These are phyloP conservation scores for Phylloporus scabripes DNA, from an alignment of 768 basidiomycete genomes.

Conservation along the genomic window DNA sequence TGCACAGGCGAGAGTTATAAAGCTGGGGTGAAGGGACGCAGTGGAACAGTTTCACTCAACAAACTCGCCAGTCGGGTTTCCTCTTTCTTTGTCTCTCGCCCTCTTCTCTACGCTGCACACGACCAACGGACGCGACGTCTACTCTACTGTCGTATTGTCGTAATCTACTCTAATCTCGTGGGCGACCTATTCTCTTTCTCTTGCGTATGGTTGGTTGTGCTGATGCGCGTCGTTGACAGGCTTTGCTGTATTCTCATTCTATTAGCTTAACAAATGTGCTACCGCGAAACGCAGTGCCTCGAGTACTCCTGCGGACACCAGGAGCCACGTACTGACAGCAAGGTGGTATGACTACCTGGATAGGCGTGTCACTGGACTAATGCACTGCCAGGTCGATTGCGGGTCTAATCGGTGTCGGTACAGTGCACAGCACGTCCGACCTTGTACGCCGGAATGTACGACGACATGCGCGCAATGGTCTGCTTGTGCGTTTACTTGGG, in stretches of 20 bases:
- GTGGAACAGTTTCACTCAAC: constrained; percentile 1
- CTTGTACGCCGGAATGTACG: constrained; percentile 32
- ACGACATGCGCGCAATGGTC: constrained; percentile 40
- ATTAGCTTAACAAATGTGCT: constrained; percentile 35
- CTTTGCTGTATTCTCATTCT: background rate
- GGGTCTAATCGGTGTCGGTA: constrained; percentile 38
- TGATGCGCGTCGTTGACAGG: constrained; percentile 5
- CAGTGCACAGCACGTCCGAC: constrained; percentile 32
- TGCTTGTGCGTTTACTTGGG: constrained; percentile 5
- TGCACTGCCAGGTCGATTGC: constrained; percentile 38
- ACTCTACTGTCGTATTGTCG: constrained; percentile 7
- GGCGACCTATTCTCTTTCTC: constrained; percentile 3
- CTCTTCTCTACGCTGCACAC: background rate
- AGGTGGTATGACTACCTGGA: constrained; percentile 26
- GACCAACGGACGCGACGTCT: background rate
- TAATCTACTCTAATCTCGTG: constrained; percentile 24
- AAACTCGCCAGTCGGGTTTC: constrained; percentile 6
- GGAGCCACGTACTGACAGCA: constrained; percentile 26
- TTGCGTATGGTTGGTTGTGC: constrained; percentile 1
- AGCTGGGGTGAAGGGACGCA: constrained; percentile 6
- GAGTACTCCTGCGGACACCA: constrained; percentile 37
- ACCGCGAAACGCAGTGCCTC: constrained; percentile 36
- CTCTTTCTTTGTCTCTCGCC: background rate
- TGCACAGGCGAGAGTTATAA: constrained; percentile 18
- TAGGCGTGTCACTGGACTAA: constrained; percentile 11